Percentiles rank a stretch among this genome's conserved stretches.
Evolutionary conservation across 1,284 basidiomycete genomes (phyloP).

Genomic region (Farysia itapuensis): DNA sequence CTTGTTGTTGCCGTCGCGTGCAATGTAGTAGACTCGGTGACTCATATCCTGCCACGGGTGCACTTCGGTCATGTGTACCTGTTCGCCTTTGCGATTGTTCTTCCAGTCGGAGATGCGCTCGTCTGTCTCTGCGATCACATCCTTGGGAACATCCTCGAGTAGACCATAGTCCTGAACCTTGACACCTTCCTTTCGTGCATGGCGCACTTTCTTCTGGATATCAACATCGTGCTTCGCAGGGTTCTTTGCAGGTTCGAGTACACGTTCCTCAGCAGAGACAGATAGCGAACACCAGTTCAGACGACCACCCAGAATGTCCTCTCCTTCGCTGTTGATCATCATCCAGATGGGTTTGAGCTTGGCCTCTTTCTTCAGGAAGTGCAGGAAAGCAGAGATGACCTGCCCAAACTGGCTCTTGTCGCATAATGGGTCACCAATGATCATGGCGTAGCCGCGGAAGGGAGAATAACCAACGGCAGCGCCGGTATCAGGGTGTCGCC

Average conservation of each 20-base stretch:
- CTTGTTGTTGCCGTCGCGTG: constrained; percentile 62
- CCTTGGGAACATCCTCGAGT: constrained; percentile 61
- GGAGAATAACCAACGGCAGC: constrained; percentile 64
- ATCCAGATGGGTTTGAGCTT: constrained; percentile 66
- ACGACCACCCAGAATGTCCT: constrained; percentile 64
- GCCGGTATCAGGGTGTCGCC: constrained; percentile 64
- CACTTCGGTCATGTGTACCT: constrained; percentile 67
- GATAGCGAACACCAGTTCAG: constrained; percentile 65
- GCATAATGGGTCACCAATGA: constrained; percentile 66
- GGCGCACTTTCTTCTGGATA: constrained; percentile 64
- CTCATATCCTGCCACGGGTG: constrained; percentile 65
- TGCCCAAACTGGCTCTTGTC: constrained; percentile 62
- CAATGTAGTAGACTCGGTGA: constrained; percentile 67
- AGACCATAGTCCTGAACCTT: constrained; percentile 59
- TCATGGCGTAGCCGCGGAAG: constrained; percentile 62
- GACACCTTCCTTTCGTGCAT: constrained; percentile 65
- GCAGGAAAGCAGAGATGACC: constrained; percentile 63
- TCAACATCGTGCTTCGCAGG: constrained; percentile 63
- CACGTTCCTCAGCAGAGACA: constrained; percentile 65
- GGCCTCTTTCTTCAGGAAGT: constrained; percentile 60
- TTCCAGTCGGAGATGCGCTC: constrained; percentile 65
- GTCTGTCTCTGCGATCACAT: constrained; percentile 62
- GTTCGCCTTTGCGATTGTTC: constrained; percentile 64
- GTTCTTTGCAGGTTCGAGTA: constrained; percentile 63
- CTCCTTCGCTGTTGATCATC: constrained; percentile 63